Conservation (phyloP, 2,329 filamentous ascomycete genomes). For the Colletotrichum karsti region DNA sequence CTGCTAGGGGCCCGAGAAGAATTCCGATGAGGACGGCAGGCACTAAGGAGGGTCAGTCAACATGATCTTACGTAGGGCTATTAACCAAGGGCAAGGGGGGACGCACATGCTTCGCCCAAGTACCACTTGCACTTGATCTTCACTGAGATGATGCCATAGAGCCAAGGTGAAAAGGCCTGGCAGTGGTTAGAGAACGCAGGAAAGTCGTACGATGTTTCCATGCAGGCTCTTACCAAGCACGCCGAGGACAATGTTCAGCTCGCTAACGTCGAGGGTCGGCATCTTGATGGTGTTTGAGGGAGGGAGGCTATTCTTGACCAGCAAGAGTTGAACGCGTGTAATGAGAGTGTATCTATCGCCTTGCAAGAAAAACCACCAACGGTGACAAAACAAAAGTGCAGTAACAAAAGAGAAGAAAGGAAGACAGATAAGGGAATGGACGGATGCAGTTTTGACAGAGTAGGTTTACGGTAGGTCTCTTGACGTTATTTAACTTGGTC, state of each 20-base stretch:
- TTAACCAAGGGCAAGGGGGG: background rate
- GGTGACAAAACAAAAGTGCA: background rate
- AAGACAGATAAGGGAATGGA: background rate
- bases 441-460: background rate
- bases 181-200: background rate
- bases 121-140: conserved; percentile 63
- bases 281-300: conserved; percentile 13
- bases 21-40: conserved; percentile 64
- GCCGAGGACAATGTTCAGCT: conserved; percentile 57
- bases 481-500: background rate
- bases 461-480: background rate
- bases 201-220: background rate
- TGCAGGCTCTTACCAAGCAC: conserved; percentile 48
- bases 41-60: conserved; percentile 44
- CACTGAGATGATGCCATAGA: conserved; percentile 59
- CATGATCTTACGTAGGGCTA: background rate
- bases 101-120: conserved; percentile 62
- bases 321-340: background rate
- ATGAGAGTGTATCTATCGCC: background rate
- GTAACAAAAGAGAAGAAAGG: background rate
- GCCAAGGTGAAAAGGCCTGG: conserved; percentile 54
- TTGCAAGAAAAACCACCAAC: background rate
- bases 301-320: background rate
- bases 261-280: conserved; percentile 33
- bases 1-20: conserved; percentile 60